These are phyloP conservation scores for Carex littledalei DNA, from an alignment of 176 grass and related monocot species.

Conservation along the genomic window DNA sequence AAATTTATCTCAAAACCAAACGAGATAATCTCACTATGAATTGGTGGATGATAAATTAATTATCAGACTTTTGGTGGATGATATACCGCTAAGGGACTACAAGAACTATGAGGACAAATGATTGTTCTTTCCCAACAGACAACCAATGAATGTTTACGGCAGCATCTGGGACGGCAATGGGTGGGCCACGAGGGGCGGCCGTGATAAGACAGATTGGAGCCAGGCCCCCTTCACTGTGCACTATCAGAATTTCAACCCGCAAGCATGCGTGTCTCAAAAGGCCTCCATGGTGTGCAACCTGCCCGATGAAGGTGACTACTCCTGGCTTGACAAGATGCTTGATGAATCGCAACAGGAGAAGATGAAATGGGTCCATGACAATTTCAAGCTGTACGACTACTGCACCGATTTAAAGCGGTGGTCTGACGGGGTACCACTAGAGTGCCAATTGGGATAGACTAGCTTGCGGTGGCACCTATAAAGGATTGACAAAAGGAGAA, in stretches of 20 bases:
- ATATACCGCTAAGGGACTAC: slow-evolving; percentile 39
- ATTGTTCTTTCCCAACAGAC: slow-evolving; percentile 31
- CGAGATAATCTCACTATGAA: no score
- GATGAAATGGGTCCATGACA: slow-evolving; percentile 30
- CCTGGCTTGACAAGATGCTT: slow-evolving; percentile 35
- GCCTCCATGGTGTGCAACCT: slow-evolving; percentile 23
- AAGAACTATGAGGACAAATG: slow-evolving; percentile 37
- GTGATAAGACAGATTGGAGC: slow-evolving; percentile 53
- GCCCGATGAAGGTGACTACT: background rate
- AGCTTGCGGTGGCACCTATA: background rate
- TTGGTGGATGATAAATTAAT: no score
- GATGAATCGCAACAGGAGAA: slow-evolving; percentile 14
- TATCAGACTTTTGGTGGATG: slow-evolving; percentile 65
- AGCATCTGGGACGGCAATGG: slow-evolving; percentile 54
- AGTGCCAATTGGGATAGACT: slow-evolving; percentile 31
- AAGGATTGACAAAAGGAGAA: slow-evolving; percentile 9
- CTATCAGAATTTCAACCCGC: slow-evolving; percentile 50
- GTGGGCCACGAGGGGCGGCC: slow-evolving; percentile 67
- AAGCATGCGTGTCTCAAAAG: slow-evolving; percentile 16
- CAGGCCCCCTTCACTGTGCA: slow-evolving; percentile 47
- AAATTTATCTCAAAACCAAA: no score
- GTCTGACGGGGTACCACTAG: slow-evolving; percentile 22
- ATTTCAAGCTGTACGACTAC: slow-evolving; percentile 58
- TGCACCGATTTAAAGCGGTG: slow-evolving; percentile 46
- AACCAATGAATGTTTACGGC: slow-evolving; percentile 50